Base-by-base conservation (phyloP, 768 basidiomycete genomes). In the Tylopilus plumbeoviolaceoides region DNA sequence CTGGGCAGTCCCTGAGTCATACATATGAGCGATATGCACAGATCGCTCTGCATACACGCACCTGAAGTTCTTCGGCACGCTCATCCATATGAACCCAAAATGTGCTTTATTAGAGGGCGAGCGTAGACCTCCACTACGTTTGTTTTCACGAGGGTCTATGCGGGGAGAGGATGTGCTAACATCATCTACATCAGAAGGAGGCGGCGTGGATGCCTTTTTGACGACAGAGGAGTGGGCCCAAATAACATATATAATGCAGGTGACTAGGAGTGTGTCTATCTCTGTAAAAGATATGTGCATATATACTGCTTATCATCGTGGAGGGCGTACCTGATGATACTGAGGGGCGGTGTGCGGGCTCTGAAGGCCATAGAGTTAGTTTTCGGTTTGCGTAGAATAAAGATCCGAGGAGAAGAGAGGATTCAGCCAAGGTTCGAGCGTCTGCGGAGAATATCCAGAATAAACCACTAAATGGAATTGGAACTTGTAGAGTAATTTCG, bases 21-120 rank as follows among this genome's bases (percentile, higher is more conserved):
- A 23, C n/a, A n/a, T 52, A 44, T 57, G 44, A 67, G 53, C n/a
- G 49, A 49, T 10, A 33, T 39, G 39, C 17, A 48, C 1, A 48
- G 14, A 47, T 43, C 42, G 18, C 27, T 27, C 27, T n/a, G 41
- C 33, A 30, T 40, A 46, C 38, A 62, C 72, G 39, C 57, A 87
- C 89, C 90, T 77, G 64, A 89, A 93, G 63, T 93, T 91, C 69
- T 91, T 90, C 0, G 88, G 86, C 5, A 91, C 89, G 15, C 90
- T 87, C 91, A 93, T 92, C 89, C 89, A 93, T 23, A 92, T 78
- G 63, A 83, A 88, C 31, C 84, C 83, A 51, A 83, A 81, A 61
- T 81, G 78, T 21, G 73, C 71, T 69, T 78, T 81, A 54, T 71
- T 72, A 47, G 60, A 59, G 27, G 61, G 53, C 28, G 60, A 48